Conservation (phyloP, 129 eudicot species). For the Deinandra increscens region DNA sequence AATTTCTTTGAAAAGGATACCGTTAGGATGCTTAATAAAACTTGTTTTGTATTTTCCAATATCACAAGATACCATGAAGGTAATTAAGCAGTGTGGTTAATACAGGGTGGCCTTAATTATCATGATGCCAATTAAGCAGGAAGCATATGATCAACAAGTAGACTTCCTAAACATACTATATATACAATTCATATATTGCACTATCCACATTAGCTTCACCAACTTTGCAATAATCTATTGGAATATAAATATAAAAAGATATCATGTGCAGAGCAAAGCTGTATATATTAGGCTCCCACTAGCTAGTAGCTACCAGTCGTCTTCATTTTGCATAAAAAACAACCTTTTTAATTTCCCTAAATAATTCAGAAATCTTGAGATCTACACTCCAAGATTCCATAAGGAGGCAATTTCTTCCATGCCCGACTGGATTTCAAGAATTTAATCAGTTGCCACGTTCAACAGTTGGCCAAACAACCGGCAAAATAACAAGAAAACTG, state of each 20-base stretch:
- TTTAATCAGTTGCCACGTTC: conserved; percentile 31
- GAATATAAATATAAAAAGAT: conserved; percentile 15
- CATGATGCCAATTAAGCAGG: neutral
- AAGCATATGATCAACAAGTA: conserved; percentile 30
- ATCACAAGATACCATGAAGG: too few relatives aligned
- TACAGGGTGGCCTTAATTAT: too few relatives aligned
- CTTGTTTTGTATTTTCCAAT: too few relatives aligned
- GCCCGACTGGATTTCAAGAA: conserved; percentile 28
- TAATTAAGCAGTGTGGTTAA: too few relatives aligned
- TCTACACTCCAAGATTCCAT: conserved; percentile 33
- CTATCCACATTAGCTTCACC: conserved; percentile 15
- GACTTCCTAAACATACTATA: conserved; percentile 29
- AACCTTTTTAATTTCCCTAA: neutral
- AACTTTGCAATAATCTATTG: neutral
- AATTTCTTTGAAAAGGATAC: too few relatives aligned
- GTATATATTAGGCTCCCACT: conserved; percentile 25
- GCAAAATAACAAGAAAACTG: conserved; percentile 36
- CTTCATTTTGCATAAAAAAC: conserved; percentile 8
- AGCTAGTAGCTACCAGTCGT: conserved; percentile 21
- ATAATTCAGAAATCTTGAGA: conserved; percentile 23
- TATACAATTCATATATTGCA: neutral
- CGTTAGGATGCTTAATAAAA: too few relatives aligned
- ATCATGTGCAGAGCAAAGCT: conserved; percentile 36
- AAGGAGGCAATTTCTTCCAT: conserved; percentile 13
- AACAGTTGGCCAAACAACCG: conserved; percentile 35